Percentiles rank a stretch among this genome's conserved stretches.
Evolutionary conservation across 2,329 filamentous ascomycete species (phyloP).

Genomic region (Drechslerella stenobrocha): DNA sequence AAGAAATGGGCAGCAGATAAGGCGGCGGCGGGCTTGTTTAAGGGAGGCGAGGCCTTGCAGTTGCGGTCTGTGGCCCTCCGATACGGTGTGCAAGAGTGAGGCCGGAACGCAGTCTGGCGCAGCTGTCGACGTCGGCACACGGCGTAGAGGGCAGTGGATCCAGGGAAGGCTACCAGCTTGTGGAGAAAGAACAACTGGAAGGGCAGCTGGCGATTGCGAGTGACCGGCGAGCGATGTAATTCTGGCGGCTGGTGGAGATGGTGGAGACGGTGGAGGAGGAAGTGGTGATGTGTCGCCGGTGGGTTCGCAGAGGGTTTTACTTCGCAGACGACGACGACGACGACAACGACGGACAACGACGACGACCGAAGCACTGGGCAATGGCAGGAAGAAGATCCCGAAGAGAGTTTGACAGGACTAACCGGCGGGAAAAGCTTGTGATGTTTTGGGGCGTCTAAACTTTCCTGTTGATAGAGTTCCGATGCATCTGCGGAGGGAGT

Average conservation of each 20-base stretch:
- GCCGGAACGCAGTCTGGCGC: background rate
- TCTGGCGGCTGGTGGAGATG: background rate
- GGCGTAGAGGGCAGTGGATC: too few species aligned
- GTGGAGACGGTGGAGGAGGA: conserved; percentile 1
- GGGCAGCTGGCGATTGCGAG: conserved; percentile 10
- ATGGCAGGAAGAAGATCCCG: background rate
- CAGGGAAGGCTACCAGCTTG: conserved; percentile 7
- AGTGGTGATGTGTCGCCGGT: conserved; percentile 6
- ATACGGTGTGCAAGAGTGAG: conserved; percentile 10
- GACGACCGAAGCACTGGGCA: background rate
- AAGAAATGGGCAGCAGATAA: conserved; percentile 3
- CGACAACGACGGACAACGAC: conserved; percentile 1
- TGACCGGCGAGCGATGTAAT: conserved; percentile 3
- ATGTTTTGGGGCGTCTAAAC: conserved; percentile 9
- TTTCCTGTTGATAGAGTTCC: conserved; percentile 5
- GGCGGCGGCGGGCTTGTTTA: conserved; percentile 21
- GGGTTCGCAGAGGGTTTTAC: background rate
- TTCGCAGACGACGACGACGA: too few species aligned
- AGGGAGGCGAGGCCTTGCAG: conserved; percentile 39
- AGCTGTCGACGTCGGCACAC: too few species aligned
- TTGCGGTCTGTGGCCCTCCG: conserved; percentile 31
- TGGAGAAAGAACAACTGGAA: conserved; percentile 14
- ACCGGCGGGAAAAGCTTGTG: too few species aligned
- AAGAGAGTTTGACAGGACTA: too few species aligned
- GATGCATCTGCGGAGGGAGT: conserved; percentile 7